A percentile compares a stretch with the other conserved stretches of the same genome.
These are phyloP conservation scores for Lactarius hatsudake DNA, from an alignment of 768 basidiomycete genomes.

Conservation along the genomic window DNA sequence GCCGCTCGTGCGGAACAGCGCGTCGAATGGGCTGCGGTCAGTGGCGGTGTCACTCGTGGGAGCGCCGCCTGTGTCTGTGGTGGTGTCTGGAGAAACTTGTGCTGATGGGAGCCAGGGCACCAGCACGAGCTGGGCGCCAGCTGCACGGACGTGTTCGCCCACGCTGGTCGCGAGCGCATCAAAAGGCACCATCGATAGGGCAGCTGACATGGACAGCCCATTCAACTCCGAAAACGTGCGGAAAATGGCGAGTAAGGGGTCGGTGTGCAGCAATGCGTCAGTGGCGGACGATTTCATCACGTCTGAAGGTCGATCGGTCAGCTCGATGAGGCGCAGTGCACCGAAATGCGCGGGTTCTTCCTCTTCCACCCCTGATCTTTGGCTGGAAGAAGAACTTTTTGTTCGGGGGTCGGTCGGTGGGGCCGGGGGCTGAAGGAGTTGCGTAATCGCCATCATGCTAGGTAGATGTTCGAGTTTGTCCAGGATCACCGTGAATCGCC, in stretches of 20 bases:
- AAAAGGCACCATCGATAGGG: slow-evolving; percentile 70
- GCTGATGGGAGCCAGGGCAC: slow-evolving; percentile 71
- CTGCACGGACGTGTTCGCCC: slow-evolving; percentile 57
- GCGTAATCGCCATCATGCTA: slow-evolving; percentile 84
- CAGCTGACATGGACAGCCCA: slow-evolving; percentile 58
- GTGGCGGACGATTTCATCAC: slow-evolving; percentile 64
- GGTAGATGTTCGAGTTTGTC: slow-evolving; percentile 90
- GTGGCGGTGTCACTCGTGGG: slow-evolving; percentile 24
- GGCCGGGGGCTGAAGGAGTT: slow-evolving; percentile 59
- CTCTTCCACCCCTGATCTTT: not conserved
- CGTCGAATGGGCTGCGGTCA: slow-evolving; percentile 68
- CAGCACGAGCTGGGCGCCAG: slow-evolving; percentile 69
- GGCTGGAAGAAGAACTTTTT: not conserved
- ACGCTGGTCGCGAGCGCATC: slow-evolving; percentile 74
- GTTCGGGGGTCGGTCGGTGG: slow-evolving; percentile 6
- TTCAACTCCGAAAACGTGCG: slow-evolving; percentile 74
- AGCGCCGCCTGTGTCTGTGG: slow-evolving; percentile 9
- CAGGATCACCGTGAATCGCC: slow-evolving; percentile 78
- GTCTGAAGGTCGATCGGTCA: slow-evolving; percentile 62
- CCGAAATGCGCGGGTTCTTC: not conserved
- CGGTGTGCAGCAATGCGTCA: slow-evolving; percentile 65
- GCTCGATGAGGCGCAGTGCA: slow-evolving; percentile 84
- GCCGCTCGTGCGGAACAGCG: slow-evolving; percentile 49
- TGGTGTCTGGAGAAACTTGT: slow-evolving; percentile 17
- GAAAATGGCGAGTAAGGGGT: slow-evolving; percentile 72